phyloP scores from a whole-genome alignment of 805 yeast species.

The Suhomyces xylopsoci region DNA sequence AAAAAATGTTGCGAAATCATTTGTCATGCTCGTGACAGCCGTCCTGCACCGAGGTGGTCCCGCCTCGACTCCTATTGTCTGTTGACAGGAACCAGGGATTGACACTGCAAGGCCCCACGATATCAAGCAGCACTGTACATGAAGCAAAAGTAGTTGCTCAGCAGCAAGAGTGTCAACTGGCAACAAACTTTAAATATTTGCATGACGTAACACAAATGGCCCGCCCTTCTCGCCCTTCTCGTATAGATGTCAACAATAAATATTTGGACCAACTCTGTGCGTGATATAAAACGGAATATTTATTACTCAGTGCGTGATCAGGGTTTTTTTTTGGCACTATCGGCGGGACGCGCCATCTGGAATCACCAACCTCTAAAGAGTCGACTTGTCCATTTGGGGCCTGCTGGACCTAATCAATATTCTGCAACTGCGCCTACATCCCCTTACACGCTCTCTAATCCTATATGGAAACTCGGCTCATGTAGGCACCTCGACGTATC shows the following conservation, averaged over 20 bases:
- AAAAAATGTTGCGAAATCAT: neutral
- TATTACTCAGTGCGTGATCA: neutral
- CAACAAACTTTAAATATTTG: neutral
- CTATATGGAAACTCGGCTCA: neutral
- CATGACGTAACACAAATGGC: neutral
- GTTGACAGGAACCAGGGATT: neutral
- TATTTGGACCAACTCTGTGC: neutral
- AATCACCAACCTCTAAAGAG: neutral
- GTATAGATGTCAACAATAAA: neutral
- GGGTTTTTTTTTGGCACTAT: neutral
- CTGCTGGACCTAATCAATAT: neutral
- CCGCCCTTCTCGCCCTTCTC: neutral
- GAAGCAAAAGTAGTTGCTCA: neutral
- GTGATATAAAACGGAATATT: neutral
- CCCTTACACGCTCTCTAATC: neutral
- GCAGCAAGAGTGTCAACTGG: neutral
- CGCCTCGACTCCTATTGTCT: neutral
- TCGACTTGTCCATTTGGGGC: neutral
- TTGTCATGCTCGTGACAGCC: neutral
- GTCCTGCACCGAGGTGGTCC: neutral
- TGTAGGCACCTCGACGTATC: neutral
- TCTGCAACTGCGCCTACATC: neutral
- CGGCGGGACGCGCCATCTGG: neutral
- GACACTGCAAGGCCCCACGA: neutral
- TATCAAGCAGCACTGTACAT: neutral